Evolutionary conservation across 306 rosid genomes (phyloP).

Genomic region (Prunus fruticosa): DNA sequence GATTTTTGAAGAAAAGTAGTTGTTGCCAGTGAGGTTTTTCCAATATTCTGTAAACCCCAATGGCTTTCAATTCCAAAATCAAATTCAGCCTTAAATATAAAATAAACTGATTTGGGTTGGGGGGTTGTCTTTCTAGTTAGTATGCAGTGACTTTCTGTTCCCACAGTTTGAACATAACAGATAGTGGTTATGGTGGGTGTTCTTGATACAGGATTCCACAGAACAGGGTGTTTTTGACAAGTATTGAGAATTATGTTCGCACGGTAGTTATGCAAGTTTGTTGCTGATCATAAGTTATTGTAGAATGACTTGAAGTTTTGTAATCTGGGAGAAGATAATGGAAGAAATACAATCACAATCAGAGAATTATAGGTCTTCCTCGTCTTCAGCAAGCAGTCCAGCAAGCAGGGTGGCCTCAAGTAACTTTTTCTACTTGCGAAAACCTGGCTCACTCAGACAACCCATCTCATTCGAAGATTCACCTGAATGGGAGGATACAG

Average conservation of each 20-base stretch:
- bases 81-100: neutral
- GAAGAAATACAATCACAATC: slow-evolving; percentile 98
- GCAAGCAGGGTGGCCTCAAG: slow-evolving; percentile 97
- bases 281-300: slow-evolving; percentile 7
- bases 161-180: neutral
- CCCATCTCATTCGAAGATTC: slow-evolving; percentile 99
- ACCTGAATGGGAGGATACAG: slow-evolving; percentile 97
- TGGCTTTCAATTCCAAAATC: neutral
- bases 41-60: neutral
- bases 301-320: slow-evolving; percentile 28
- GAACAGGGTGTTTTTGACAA: slow-evolving; percentile 20
- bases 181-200: neutral
- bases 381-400: slow-evolving; percentile 97
- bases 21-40: neutral
- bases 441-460: slow-evolving; percentile 92
- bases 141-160: neutral
- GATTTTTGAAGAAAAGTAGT: neutral
- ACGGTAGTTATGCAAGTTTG: slow-evolving; percentile 8
- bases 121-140: neutral
- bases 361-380: slow-evolving; percentile 89
- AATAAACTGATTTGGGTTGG: neutral
- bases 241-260: neutral
- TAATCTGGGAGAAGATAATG: slow-evolving; percentile 37
- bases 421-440: slow-evolving; percentile 90
- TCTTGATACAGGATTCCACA: slow-evolving; percentile 24